Evolutionary conservation across 345 rosid genomes (phyloP).

Genomic region (Jatropha curcas): DNA sequence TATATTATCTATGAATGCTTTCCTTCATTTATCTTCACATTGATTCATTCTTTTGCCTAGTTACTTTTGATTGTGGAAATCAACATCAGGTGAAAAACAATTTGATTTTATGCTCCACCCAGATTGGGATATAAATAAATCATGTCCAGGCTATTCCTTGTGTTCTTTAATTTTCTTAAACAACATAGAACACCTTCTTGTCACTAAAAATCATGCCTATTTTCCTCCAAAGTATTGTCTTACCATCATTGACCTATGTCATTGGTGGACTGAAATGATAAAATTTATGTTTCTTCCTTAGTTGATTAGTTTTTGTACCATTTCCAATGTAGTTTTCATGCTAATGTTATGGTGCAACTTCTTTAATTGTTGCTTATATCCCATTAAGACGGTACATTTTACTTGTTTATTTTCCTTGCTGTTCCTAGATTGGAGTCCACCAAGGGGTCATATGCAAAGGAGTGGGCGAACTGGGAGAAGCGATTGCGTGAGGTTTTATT

Average conservation of each 20-base stretch:
- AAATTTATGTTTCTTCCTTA: background rate
- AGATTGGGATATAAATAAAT: background rate
- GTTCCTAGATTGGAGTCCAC: constrained; percentile 66
- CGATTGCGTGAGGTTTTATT: constrained; percentile 50
- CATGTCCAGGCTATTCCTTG: background rate
- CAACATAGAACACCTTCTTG: background rate
- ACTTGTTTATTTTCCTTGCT: constrained; percentile 17
- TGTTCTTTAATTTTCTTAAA: background rate
- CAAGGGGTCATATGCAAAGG: constrained; percentile 68
- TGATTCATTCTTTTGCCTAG: background rate
- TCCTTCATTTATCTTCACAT: background rate
- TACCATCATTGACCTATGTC: background rate
- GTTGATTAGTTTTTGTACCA: background rate
- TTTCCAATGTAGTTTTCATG: background rate
- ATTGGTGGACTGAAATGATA: background rate
- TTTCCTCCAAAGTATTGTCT: background rate
- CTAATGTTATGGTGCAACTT: background rate
- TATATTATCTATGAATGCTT: background rate
- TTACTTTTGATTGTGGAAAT: background rate
- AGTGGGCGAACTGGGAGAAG: constrained; percentile 92
- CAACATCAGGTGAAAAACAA: background rate
- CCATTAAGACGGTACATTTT: background rate
- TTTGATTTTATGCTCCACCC: background rate
- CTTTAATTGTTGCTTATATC: background rate
- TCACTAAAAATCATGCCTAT: constrained; percentile 2